Conservation (phyloP, 2,329 filamentous ascomycete species). For the Cytospora leucostoma region DNA sequence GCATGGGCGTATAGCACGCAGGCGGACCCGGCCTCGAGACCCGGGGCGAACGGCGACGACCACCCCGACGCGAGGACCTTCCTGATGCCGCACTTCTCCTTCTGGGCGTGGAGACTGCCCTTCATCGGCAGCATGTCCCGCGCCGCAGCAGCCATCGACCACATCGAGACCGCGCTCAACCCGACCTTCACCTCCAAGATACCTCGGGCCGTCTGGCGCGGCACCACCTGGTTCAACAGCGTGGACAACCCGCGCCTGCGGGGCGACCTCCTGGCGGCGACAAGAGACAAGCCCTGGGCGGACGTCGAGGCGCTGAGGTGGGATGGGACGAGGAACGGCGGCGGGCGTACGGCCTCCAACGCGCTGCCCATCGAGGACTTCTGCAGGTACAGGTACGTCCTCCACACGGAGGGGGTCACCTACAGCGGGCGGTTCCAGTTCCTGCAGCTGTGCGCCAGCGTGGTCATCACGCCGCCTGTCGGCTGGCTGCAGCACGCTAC, state of each 20-base stretch:
- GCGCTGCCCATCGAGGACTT: slow-evolving; percentile 52
- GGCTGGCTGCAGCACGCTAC: slow-evolving; percentile 53
- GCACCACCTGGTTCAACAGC: slow-evolving; percentile 53
- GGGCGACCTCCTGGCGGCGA: slow-evolving; percentile 41
- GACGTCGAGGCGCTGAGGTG: slow-evolving; percentile 48
- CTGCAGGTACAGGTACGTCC: slow-evolving; percentile 52
- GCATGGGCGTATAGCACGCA: slow-evolving; percentile 51
- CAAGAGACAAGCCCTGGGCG: slow-evolving; percentile 46
- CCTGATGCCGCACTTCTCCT: slow-evolving; percentile 58
- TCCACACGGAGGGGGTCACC: slow-evolving; percentile 56
- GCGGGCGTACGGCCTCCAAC: slow-evolving; percentile 43
- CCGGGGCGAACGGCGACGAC: slow-evolving; percentile 29
- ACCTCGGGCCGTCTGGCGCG: slow-evolving; percentile 51
- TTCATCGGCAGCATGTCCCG: slow-evolving; percentile 49
- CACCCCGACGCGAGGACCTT: slow-evolving; percentile 41
- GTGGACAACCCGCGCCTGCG: slow-evolving; percentile 44
- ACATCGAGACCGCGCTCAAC: slow-evolving; percentile 38
- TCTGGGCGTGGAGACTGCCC: slow-evolving; percentile 55
- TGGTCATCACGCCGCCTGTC: slow-evolving; percentile 50
- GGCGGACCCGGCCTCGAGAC: slow-evolving; percentile 39
- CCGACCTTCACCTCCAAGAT: slow-evolving; percentile 39
- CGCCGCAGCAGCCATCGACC: slow-evolving; percentile 41
- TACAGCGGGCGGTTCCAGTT: slow-evolving; percentile 55
- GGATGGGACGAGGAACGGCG: slow-evolving; percentile 30
- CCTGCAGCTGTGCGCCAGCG: slow-evolving; percentile 51